phyloP scores from a whole-genome alignment of 1,139 yeast genomes.

The Zygosaccharomyces sapae region DNA sequence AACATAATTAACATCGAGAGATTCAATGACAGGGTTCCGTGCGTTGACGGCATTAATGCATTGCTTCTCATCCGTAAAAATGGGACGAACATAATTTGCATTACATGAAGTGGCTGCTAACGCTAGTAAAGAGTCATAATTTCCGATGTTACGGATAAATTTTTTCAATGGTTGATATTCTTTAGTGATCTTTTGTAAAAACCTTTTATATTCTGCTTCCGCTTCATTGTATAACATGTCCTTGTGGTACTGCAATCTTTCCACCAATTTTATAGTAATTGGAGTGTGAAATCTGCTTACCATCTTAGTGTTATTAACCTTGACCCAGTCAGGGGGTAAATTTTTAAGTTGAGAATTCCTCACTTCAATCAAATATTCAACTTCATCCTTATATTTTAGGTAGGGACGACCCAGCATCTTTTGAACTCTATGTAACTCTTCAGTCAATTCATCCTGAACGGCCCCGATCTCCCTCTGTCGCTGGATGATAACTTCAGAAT shows the following conservation, averaged over 20 bases:
- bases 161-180: constrained; percentile 50
- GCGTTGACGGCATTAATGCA: constrained; percentile 53
- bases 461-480: constrained; percentile 44
- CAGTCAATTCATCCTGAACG: constrained; percentile 42
- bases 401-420: constrained; percentile 52
- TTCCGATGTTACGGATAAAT: constrained; percentile 51
- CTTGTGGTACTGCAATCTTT: constrained; percentile 55
- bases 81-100: constrained; percentile 53
- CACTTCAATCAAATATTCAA: constrained; percentile 71
- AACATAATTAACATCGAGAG: constrained; percentile 49
- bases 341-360: constrained; percentile 52
- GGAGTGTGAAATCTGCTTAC: constrained; percentile 75
- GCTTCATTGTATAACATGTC: constrained; percentile 56
- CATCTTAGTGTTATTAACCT: constrained; percentile 65
- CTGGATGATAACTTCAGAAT: constrained; percentile 42
- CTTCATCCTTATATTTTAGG: constrained; percentile 55
- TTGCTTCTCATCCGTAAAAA: constrained; percentile 47
- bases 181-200: constrained; percentile 44
- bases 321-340: constrained; percentile 72
- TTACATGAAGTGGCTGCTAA: constrained; percentile 54
- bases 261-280: constrained; percentile 46
- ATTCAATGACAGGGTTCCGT: constrained; percentile 78
- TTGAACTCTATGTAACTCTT: constrained; percentile 49
- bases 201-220: constrained; percentile 52
- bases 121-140: constrained; percentile 72